These are phyloP conservation scores for Papilionanthe hybrid DNA, from an alignment of 116 monocot species.

Conservation along the genomic window DNA sequence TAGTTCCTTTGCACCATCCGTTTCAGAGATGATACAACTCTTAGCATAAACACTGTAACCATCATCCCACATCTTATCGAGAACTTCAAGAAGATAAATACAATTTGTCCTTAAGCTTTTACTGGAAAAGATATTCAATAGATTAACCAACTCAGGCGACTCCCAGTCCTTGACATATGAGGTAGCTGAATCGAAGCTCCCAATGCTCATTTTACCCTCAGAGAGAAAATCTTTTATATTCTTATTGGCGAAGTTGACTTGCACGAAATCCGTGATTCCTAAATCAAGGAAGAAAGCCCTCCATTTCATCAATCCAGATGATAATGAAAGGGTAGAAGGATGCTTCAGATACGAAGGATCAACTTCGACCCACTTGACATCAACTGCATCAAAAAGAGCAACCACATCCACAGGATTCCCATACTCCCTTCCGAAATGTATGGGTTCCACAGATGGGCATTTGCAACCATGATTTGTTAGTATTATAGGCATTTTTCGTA, in stretches of 20 bases:
- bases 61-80: constrained; percentile 94
- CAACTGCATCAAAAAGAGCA: constrained; percentile 31
- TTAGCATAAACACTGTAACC: constrained; percentile 41
- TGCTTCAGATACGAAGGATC: constrained; percentile 74
- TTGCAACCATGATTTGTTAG: constrained; percentile 77
- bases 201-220: constrained; percentile 3
- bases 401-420: constrained; percentile 60
- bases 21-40: constrained; percentile 11
- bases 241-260: constrained; percentile 48
- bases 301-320: constrained; percentile 40
- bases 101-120: constrained; percentile 44
- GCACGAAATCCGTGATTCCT: constrained; percentile 93
- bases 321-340: constrained; percentile 34
- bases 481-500: constrained; percentile 39
- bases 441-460: constrained; percentile 44
- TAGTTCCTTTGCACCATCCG: constrained; percentile 17
- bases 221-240: constrained; percentile 22
- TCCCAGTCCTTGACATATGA: constrained; percentile 70
- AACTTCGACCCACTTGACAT: constrained; percentile 64
- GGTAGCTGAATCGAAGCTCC: constrained; percentile 4
- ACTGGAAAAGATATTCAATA: constrained; percentile 60
- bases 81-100: constrained; percentile 84
- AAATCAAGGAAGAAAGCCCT: constrained; percentile 66
- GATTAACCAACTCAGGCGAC: constrained; percentile 64
- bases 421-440: constrained; percentile 87